phyloP scores from a whole-genome alignment of 306 rosid species.

The Lathyrus tuberosus region DNA sequence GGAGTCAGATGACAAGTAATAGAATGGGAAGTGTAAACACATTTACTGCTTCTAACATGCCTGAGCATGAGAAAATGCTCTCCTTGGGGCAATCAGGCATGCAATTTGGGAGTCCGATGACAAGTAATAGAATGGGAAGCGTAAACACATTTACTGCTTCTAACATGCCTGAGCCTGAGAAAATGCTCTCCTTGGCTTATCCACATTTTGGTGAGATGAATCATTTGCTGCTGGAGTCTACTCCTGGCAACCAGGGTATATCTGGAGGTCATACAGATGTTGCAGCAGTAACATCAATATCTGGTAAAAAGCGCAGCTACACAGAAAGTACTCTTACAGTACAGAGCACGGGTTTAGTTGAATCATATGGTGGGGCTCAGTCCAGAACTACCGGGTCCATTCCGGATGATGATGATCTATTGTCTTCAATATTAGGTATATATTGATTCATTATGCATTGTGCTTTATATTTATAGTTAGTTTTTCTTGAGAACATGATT shows the following conservation, averaged over 20 bases:
- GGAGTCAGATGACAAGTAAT: no score
- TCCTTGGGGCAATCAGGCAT: constrained; percentile 44
- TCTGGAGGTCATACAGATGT: constrained; percentile 47
- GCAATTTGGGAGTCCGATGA: constrained; percentile 47
- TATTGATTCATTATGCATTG: constrained; percentile 26
- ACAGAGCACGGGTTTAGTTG: constrained; percentile 71
- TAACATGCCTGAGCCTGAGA: constrained; percentile 78
- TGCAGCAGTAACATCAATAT: constrained; percentile 45
- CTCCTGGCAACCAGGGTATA: constrained; percentile 60
- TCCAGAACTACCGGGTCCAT: constrained; percentile 64
- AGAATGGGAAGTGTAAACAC: no score
- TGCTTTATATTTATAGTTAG: constrained; percentile 11
- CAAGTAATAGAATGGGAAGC: constrained; percentile 41
- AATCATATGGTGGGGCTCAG: constrained; percentile 65
- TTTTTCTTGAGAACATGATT: constrained; percentile 11
- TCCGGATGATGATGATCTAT: constrained; percentile 94
- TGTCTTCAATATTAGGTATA: constrained; percentile 97
- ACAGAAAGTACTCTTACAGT: constrained; percentile 79
- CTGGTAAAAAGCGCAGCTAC: constrained; percentile 84
- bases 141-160: constrained; percentile 55
- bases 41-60: constrained; percentile 45
- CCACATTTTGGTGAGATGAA: constrained; percentile 50
- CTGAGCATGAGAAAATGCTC: constrained; percentile 62
- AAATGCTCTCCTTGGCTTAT: constrained; percentile 60
- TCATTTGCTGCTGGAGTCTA: constrained; percentile 58